Percentiles rank a stretch among this genome's conserved stretches.
Conservation (phyloP, 148 eudicot species). For the Oxyria digyna region DNA sequence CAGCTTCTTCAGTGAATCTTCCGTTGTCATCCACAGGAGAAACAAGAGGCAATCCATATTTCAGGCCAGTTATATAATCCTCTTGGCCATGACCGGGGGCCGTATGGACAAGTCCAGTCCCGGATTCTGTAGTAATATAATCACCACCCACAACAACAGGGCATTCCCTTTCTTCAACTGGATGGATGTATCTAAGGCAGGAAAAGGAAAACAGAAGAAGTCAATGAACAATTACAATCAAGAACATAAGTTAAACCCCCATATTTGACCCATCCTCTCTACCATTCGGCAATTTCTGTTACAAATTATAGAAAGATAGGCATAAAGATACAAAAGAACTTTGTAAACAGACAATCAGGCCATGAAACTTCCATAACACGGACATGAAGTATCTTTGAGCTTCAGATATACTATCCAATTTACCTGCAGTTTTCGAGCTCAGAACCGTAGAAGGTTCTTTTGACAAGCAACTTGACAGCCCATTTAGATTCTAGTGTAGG, state of each 20-base stretch:
- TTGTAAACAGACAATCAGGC: neutral
- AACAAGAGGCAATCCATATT: slow-evolving; percentile 66
- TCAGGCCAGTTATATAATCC: slow-evolving; percentile 87
- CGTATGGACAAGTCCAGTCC: slow-evolving; percentile 97
- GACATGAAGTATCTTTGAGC: neutral
- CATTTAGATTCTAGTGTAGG: slow-evolving; percentile 77
- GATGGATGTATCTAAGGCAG: slow-evolving; percentile 62
- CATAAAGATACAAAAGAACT: neutral
- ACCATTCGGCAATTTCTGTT: neutral
- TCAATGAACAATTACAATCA: neutral
- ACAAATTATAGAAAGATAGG: neutral
- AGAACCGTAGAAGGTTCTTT: slow-evolving; percentile 53
- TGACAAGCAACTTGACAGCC: slow-evolving; percentile 64
- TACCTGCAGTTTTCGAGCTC: slow-evolving; percentile 73
- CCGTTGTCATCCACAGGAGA: slow-evolving; percentile 98
- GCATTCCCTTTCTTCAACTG: slow-evolving; percentile 66
- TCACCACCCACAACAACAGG: slow-evolving; percentile 92
- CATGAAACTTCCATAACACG: neutral
- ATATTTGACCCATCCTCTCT: neutral
- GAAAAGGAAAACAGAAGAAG: neutral
- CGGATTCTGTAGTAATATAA: slow-evolving; percentile 98
- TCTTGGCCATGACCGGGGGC: slow-evolving; percentile 99
- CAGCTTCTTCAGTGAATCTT: slow-evolving; percentile 88
- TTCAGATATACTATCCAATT: neutral
- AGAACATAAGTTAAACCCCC: neutral